A percentile compares a stretch with the other conserved stretches of the same genome.
phyloP scores from a whole-genome alignment of 805 yeast species.

The Tetrapisispora nanseiensis region DNA sequence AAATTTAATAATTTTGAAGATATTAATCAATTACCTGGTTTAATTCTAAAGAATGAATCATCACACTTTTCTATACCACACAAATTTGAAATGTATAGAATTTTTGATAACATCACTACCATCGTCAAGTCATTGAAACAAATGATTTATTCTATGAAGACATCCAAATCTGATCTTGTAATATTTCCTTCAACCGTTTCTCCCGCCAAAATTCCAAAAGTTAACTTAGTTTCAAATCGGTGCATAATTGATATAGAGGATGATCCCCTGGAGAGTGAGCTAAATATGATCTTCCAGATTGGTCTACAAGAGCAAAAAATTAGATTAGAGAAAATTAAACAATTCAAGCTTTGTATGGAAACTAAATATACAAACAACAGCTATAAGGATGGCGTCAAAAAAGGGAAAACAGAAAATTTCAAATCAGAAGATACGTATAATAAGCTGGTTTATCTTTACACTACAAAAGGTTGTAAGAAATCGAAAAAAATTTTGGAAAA shows the following conservation, averaged over 20 bases:
- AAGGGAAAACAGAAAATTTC: background rate
- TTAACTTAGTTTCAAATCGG: constrained; percentile 45
- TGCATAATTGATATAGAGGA: constrained; percentile 66
- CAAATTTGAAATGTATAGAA: constrained; percentile 60
- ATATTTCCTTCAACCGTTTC: constrained; percentile 32
- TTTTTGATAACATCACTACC: constrained; percentile 72
- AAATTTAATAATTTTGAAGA: constrained; percentile 5
- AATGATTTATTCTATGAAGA: constrained; percentile 39
- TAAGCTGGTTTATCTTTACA: background rate
- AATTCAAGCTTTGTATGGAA: constrained; percentile 27
- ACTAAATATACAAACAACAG: background rate
- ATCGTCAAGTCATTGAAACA: constrained; percentile 59
- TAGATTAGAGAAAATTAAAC: constrained; percentile 42
- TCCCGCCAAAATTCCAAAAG: constrained; percentile 44
- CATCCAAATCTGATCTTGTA: constrained; percentile 31
- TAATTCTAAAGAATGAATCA: constrained; percentile 31
- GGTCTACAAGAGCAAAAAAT: constrained; percentile 58
- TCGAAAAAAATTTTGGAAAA: background rate
- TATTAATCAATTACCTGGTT: constrained; percentile 26
- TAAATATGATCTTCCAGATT: constrained; percentile 53
- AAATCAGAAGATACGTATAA: background rate
- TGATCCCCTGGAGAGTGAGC: constrained; percentile 79
- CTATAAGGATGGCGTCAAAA: no score
- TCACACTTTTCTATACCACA: constrained; percentile 57
- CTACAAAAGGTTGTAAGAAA: background rate